Base-by-base conservation (phyloP, 768 basidiomycete genomes). In the Xanthoconium purpureum region DNA sequence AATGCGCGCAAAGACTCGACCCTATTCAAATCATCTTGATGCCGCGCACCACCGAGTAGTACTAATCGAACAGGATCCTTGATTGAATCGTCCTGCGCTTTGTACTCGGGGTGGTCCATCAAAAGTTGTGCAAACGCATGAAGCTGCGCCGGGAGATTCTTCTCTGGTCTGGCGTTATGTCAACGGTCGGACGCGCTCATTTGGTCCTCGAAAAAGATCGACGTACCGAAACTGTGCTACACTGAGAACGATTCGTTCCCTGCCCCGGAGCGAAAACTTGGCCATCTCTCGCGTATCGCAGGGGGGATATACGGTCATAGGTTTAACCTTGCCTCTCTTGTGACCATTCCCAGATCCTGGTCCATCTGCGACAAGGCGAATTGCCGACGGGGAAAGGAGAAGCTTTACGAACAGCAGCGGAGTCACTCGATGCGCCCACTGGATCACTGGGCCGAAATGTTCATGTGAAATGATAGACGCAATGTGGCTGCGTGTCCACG, bases 401-500 rank as follows among this genome's bases (percentile, higher is more conserved):
- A 77, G 45, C n/a, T 72, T 65, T 15, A 73, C 38, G n/a, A 77
- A 11, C 5, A 78, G 54, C 13, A 84, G 68, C 2, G 82, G 79
- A 1, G 77, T 61, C 18, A 76, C 40, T 18, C 51, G 44, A 58
- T 84, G 81, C 4, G 82, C 50, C 57, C 74, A 55, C 37, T 80
- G 79, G 42, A 89, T 70, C 18, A 79, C 57, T 13, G 69, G 52
- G 58, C 89, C 84, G 10, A 76, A 74, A 50, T 69, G 61, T 40
- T 70, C 66, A 47, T 84, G 77, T 14, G 74, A 74, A 18, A 97
- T 75, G 47, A 97, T 86, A 2, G 83, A 76, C 61, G 89, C 80
- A 58, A 98, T 76, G 65, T 98, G 97, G 40, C 79, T 80, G 63
- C 87, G 84, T 3, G 96, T 98, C 96, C 97, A 98, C 0, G 90